Conservation (phyloP, 108 stramenopile species). For the Skeletonema marinoi region DNA sequence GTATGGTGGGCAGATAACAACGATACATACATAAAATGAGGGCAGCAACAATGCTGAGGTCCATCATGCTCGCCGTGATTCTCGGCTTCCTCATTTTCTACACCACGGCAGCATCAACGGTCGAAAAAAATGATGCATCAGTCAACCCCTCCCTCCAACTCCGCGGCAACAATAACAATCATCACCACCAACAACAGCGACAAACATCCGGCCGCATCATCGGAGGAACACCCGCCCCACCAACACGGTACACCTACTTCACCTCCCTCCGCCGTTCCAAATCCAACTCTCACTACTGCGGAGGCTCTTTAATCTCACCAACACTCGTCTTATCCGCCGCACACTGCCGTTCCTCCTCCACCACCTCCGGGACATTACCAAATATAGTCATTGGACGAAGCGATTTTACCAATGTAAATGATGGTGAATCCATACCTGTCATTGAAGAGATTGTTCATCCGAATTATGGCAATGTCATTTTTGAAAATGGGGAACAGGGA, state of each 20-base stretch:
- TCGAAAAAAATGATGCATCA: neutral
- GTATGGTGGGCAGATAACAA: neutral
- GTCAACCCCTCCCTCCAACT: no score
- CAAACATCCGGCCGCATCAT: neutral
- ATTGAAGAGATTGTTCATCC: neutral
- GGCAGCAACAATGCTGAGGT: neutral
- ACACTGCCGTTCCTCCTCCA: neutral
- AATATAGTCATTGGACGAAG: neutral
- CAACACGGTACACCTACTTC: constrained; percentile 1
- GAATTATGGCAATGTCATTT: neutral
- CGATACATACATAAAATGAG: neutral
- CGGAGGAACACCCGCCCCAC: neutral
- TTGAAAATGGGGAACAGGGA: neutral
- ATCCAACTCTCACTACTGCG: constrained; percentile 7
- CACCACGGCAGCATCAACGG: neutral
- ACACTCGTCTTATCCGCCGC: constrained; percentile 11
- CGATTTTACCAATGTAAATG: neutral
- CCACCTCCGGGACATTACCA: neutral
- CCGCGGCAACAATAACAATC: no score
- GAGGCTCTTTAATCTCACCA: constrained; percentile 3
- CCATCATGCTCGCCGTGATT: neutral
- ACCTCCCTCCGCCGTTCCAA: neutral
- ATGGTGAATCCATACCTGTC: neutral
- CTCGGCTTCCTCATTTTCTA: neutral
- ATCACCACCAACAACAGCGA: no score